Evolutionary conservation across 2,329 filamentous ascomycete species (phyloP).

Genomic region (Aureobasidium melanogenum): DNA sequence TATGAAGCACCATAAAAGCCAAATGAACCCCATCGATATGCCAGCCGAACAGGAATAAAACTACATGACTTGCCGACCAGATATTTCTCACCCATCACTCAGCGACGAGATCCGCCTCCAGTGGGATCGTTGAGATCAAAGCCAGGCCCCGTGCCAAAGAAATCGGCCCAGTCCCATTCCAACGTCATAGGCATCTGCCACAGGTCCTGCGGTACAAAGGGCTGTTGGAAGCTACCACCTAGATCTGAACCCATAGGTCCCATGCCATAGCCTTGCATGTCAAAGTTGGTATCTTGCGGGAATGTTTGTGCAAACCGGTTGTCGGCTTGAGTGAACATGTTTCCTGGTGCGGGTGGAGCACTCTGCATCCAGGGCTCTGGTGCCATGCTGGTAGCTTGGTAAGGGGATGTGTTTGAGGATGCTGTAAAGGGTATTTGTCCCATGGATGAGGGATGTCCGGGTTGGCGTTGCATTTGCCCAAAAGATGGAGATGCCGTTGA

Average conservation of each 20-base stretch:
- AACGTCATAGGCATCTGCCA: slow-evolving; percentile 95
- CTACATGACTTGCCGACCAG: neutral
- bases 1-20: neutral
- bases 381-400: neutral
- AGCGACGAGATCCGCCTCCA: neutral
- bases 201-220: slow-evolving; percentile 82
- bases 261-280: slow-evolving; percentile 11
- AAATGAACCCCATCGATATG: neutral
- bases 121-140: slow-evolving; percentile 6
- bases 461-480: neutral
- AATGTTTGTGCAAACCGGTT: neutral
- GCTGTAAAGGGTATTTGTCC: neutral
- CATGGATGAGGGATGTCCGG: neutral
- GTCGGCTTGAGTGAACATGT: neutral
- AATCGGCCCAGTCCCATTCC: slow-evolving; percentile 71
- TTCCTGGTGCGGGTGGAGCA: neutral
- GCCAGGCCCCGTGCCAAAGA: slow-evolving; percentile 11
- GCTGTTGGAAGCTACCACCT: slow-evolving; percentile 59
- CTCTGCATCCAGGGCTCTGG: neutral
- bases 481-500: neutral
- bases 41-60: neutral
- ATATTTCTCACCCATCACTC: neutral
- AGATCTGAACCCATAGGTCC: slow-evolving; percentile 17
- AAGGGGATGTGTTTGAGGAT: neutral
- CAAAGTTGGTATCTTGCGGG: slow-evolving; percentile 12